A percentile compares a stretch with the other conserved stretches of the same genome.
Evolutionary conservation across 2,329 filamentous ascomycete species (phyloP).

Genomic region (Trichoderma guizhouense): DNA sequence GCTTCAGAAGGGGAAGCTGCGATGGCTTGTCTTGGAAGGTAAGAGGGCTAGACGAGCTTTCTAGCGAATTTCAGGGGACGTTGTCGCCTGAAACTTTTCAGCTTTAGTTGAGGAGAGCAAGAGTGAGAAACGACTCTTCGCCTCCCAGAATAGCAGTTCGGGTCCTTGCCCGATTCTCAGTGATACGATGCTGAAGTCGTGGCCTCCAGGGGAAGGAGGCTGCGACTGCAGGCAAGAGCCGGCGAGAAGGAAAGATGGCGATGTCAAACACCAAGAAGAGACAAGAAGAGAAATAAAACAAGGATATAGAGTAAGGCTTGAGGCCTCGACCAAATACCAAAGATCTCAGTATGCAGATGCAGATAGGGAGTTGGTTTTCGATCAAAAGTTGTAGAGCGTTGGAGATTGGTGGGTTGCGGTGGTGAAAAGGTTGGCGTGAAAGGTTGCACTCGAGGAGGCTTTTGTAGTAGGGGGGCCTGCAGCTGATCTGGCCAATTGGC

Average conservation of each 20-base stretch:
- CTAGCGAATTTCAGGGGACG: conserved; percentile 1
- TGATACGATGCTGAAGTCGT: background rate
- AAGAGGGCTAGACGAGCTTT: background rate
- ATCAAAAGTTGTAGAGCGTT: background rate
- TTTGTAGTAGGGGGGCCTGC: background rate
- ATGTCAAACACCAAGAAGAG: background rate
- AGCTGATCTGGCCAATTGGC: background rate
- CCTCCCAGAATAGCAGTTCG: background rate
- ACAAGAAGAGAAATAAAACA: background rate
- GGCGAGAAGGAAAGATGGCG: background rate
- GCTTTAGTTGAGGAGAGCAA: background rate
- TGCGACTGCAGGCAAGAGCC: background rate
- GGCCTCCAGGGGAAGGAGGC: background rate
- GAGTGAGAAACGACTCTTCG: background rate
- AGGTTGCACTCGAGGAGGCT: background rate
- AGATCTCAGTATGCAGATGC: background rate
- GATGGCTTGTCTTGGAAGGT: background rate
- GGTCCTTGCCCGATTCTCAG: background rate
- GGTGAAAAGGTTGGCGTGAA: background rate
- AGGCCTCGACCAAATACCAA: background rate
- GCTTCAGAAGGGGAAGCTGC: background rate
- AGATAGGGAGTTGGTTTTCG: background rate
- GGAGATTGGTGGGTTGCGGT: background rate
- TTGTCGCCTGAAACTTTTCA: background rate
- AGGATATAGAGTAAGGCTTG: background rate